Conservation (phyloP, 1,284 basidiomycete species). For the Taiwanofungus camphoratus region DNA sequence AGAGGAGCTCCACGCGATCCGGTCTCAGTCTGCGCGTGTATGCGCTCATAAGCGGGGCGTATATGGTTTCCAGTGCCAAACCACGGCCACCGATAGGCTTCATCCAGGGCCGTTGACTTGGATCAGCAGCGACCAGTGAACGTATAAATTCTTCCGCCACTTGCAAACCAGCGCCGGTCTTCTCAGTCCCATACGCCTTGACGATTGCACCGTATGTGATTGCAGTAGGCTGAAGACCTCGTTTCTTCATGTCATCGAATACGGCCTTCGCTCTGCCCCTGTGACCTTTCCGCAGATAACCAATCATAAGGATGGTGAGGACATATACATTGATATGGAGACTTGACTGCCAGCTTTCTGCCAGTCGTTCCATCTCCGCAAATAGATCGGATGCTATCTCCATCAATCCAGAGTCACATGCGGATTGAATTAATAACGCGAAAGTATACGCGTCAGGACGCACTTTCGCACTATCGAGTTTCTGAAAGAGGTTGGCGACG, state of each 20-base stretch:
- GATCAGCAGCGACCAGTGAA: conserved; percentile 31
- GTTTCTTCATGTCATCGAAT: conserved; percentile 69
- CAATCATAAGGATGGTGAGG: conserved; percentile 84
- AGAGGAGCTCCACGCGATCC: conserved; percentile 54
- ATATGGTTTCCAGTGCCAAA: conserved; percentile 48
- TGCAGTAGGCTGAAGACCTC: conserved; percentile 65
- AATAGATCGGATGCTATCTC: conserved; percentile 66
- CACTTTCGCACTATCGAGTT: conserved; percentile 44
- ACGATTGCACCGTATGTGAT: conserved; percentile 74
- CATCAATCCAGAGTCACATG: conserved; percentile 74
- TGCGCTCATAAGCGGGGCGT: conserved; percentile 58
- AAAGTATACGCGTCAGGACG: conserved; percentile 67
- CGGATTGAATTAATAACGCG: conserved; percentile 77
- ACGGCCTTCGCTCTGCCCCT: conserved; percentile 57
- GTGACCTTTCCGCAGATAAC: conserved; percentile 61
- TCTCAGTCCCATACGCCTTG: conserved; percentile 49
- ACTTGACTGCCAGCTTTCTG: conserved; percentile 31
- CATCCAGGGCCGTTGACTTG: conserved; percentile 34
- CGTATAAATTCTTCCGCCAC: conserved; percentile 61
- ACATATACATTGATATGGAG: conserved; percentile 52
- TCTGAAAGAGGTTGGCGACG: conserved; percentile 62
- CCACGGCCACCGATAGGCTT: conserved; percentile 31
- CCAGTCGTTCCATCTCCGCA: conserved; percentile 52
- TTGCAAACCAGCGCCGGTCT: conserved; percentile 41
- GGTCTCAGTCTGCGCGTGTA: conserved; percentile 46